phyloP scores from a whole-genome alignment of 2,329 filamentous ascomycete species.

The Colletotrichum gloeosporioides region DNA sequence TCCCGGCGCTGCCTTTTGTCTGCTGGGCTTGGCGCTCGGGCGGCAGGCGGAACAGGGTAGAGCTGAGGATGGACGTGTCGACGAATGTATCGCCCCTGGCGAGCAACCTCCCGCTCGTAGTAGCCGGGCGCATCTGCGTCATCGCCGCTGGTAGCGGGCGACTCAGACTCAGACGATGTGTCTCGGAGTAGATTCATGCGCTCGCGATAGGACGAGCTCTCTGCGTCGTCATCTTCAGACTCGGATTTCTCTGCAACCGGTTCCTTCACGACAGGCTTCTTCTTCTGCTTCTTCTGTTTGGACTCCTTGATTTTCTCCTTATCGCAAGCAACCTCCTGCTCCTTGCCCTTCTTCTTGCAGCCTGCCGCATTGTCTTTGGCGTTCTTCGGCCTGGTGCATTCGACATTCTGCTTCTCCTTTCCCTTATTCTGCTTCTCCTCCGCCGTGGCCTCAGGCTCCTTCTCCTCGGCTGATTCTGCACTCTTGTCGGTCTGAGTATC shows the following conservation, averaged over 20 bases:
- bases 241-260: background rate
- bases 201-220: background rate
- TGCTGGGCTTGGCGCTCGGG: slow-evolving; percentile 25
- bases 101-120: slow-evolving; percentile 22
- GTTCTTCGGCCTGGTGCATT: background rate
- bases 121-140: slow-evolving; percentile 13
- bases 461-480: background rate
- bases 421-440: background rate
- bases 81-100: slow-evolving; percentile 35
- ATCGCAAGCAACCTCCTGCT: background rate
- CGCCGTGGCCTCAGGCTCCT: background rate
- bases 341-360: background rate
- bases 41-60: slow-evolving; percentile 33
- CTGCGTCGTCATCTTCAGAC: slow-evolving; percentile 10
- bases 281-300: background rate
- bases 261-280: slow-evolving; percentile 12
- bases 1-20: slow-evolving; percentile 27
- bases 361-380: background rate
- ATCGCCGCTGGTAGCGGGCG: slow-evolving; percentile 14
- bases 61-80: slow-evolving; percentile 33
- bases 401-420: background rate
- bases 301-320: background rate
- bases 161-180: slow-evolving; percentile 28
- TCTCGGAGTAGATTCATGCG: slow-evolving; percentile 28
- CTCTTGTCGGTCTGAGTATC: background rate